phyloP scores from a whole-genome alignment of 371 early-diverging fungal species.

The Actinomortierella ambigua region DNA sequence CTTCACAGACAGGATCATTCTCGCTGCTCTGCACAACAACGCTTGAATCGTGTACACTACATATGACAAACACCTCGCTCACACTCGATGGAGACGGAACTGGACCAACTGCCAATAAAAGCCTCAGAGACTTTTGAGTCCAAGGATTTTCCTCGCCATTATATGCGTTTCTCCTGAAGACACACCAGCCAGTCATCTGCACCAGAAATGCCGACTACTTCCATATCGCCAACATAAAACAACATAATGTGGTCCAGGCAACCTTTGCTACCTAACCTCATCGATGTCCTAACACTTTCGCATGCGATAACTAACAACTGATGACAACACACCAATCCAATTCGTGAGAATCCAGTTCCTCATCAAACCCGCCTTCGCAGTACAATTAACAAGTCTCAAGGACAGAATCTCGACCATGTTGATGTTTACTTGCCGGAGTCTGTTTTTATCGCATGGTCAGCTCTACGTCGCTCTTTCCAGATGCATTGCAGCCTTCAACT shows the following conservation, averaged over 20 bases:
- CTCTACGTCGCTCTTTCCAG: constrained; percentile 30
- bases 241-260: too few species aligned
- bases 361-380: constrained; percentile 21
- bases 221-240: neutral
- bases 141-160: too few species aligned
- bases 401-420: constrained; percentile 27
- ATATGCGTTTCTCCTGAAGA: too few species aligned
- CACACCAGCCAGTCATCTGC: constrained; percentile 35
- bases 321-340: constrained; percentile 9
- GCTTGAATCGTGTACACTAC: too few species aligned
- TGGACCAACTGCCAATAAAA: too few species aligned
- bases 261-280: too few species aligned
- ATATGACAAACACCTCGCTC: too few species aligned
- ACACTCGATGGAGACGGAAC: too few species aligned
- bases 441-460: constrained; percentile 32
- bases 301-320: constrained; percentile 4
- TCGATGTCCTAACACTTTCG: neutral
- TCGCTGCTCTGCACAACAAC: too few species aligned
- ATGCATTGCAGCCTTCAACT: neutral
- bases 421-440: constrained; percentile 12
- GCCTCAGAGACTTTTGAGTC: too few species aligned
- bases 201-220: constrained; percentile 17
- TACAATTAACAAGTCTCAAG: constrained; percentile 45
- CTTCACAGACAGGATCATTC: too few species aligned
- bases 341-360: constrained; percentile 26